phyloP scores from a whole-genome alignment of 257 asterid species.

The Rauvolfia tetraphylla region DNA sequence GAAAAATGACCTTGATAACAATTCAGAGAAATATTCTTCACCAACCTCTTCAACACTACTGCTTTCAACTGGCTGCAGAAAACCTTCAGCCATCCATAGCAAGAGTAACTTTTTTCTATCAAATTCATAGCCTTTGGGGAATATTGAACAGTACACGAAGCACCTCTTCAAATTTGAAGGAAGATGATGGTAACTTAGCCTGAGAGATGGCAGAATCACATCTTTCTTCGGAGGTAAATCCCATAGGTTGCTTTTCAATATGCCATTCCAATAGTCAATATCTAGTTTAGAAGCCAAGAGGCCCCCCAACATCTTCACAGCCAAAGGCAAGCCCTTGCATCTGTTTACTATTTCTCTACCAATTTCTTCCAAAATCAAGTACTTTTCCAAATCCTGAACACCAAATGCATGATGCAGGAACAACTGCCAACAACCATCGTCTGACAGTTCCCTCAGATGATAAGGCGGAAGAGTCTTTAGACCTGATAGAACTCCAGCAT shows the following conservation, averaged over 20 bases:
- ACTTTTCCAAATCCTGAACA: conserved; percentile 19
- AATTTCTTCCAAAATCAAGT: conserved; percentile 25
- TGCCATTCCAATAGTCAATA: conserved; percentile 32
- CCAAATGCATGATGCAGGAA: conserved; percentile 34
- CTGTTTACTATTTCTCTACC: conserved; percentile 37
- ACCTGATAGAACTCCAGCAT: conserved; percentile 32
- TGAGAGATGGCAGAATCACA: conserved; percentile 35
- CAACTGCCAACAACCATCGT: conserved; percentile 41
- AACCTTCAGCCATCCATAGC: conserved; percentile 61
- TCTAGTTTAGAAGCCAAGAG: conserved; percentile 33
- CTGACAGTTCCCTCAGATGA: conserved; percentile 37
- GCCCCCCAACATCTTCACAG: conserved; percentile 45
- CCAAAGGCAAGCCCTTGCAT: conserved; percentile 53
- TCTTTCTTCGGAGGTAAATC: conserved; percentile 38
- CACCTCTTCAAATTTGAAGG: conserved; percentile 42
- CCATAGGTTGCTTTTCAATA: conserved; percentile 42
- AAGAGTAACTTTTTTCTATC: conserved; percentile 34
- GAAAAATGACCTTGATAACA: conserved; percentile 41
- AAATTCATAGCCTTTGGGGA: conserved; percentile 50
- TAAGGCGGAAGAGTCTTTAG: conserved; percentile 35
- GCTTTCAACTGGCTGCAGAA: conserved; percentile 28
- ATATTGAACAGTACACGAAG: conserved; percentile 51
- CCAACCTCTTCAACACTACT: conserved; percentile 39
- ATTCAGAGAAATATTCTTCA: conserved; percentile 35
- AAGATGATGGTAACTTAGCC: conserved; percentile 46